Evolutionary conservation across 2,329 filamentous ascomycete species (phyloP), one percentile per base, ranked within the genome.

Genomic region (Pyricularia sp.): DNA sequence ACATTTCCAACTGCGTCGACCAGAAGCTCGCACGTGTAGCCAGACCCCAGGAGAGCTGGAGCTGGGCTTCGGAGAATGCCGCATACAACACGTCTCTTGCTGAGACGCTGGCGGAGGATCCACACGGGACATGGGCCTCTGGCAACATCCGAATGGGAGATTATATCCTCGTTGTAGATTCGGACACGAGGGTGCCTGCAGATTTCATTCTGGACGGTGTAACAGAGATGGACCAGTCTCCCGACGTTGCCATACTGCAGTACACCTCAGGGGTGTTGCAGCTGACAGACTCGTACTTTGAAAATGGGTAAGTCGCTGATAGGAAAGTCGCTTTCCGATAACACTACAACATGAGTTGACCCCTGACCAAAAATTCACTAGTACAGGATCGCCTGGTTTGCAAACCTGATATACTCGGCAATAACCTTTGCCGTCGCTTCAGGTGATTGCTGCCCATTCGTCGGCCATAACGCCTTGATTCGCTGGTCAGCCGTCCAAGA

Each of bases 121-220:
- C 86, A 22, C 84, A 87, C 31, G 88, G 88, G 30, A 49, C 40
- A 49, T 90, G 88, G 88, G 90, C 90, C n/a, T 90, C 91, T 72
- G 91, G 91, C 67, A 92, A 94, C 74, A 88, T 96, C 69, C 89
- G 91, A 63, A 80, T 96, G 26, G 91, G 91, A 65, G 91, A 96
- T 75, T 93, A 92, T 74, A 90, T 93, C 66, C 78, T 90, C 33
- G 78, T 93, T 66, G 89, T 91, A 71, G 88, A 91, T 77, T 91
- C 88, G 1, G 89, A 92, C 74, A 92, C 89, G 33, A 88, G 88
- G 75, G 88, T 92, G 2, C 90, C 90, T 1, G 77, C 81, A 53
- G 90, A 93, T 74, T 93, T 89, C 71, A 79, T 93, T 66, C 80
- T 93, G 7, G 89, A 93, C 71, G 88, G 88, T 57, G 88, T 90